phyloP scores from a whole-genome alignment of 2,329 filamentous ascomycete genomes.

The Sporothrix mexicana region DNA sequence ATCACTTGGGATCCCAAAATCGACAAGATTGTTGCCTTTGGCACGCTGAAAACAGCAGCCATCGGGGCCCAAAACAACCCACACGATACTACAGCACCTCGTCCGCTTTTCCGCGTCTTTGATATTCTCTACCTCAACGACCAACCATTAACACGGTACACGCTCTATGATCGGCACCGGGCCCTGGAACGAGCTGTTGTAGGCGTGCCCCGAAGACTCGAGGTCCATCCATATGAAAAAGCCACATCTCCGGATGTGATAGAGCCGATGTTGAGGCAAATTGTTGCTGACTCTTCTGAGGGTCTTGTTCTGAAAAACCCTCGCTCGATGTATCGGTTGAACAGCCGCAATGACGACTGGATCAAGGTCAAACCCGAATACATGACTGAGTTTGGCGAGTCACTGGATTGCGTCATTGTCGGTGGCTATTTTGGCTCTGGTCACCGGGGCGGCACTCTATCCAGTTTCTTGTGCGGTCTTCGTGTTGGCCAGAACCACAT shows the following conservation, averaged over 20 bases:
- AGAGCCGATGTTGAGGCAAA: slow-evolving; percentile 77
- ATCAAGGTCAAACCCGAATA: slow-evolving; percentile 99
- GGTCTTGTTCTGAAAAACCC: slow-evolving; percentile 95
- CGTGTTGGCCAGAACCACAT: slow-evolving; percentile 74
- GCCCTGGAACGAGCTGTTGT: slow-evolving; percentile 76
- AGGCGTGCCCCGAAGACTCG: slow-evolving; percentile 75
- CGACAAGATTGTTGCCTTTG: slow-evolving; percentile 86
- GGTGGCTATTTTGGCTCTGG: slow-evolving; percentile 94
- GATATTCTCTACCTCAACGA: slow-evolving; percentile 91
- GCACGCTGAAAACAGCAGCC: slow-evolving; percentile 90
- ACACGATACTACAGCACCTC: slow-evolving; percentile 64
- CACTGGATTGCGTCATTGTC: slow-evolving; percentile 85
- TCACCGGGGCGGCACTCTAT: slow-evolving; percentile 77
- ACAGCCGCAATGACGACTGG: slow-evolving; percentile 94
- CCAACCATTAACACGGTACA: slow-evolving; percentile 78
- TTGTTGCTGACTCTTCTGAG: slow-evolving; percentile 86
- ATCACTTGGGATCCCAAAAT: slow-evolving; percentile 92
- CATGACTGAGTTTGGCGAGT: slow-evolving; percentile 95
- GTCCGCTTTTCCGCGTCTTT: slow-evolving; percentile 84
- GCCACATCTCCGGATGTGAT: slow-evolving; percentile 74
- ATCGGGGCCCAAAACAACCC: slow-evolving; percentile 78
- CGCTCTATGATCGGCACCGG: slow-evolving; percentile 76
- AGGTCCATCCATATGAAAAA: slow-evolving; percentile 75
- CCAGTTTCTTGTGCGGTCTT: slow-evolving; percentile 89
- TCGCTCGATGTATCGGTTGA: slow-evolving; percentile 81